Evolutionary conservation across 2,329 filamentous ascomycete species (phyloP).

Genomic region (Aspergillus quadricinctus): DNA sequence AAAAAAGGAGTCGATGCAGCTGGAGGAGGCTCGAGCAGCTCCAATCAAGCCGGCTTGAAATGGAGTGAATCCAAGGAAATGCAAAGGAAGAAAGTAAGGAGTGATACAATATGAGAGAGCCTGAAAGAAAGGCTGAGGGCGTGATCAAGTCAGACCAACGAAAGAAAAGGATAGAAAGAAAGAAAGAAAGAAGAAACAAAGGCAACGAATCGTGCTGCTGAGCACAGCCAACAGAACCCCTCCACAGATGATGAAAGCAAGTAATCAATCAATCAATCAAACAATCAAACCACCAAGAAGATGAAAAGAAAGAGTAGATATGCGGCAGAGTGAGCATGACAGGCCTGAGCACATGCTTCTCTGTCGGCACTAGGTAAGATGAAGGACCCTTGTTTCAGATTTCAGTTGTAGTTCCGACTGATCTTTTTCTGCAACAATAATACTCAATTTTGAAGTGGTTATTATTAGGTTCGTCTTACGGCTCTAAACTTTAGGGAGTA

Average conservation of each 20-base stretch:
- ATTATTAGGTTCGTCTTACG: not conserved
- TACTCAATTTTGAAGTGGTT: not conserved
- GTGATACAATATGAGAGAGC: not conserved
- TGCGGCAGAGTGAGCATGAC: not conserved
- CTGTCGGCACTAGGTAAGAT: slow-evolving; percentile 2
- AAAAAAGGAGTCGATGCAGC: not conserved
- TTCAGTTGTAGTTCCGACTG: not conserved
- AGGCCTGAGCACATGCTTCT: not conserved
- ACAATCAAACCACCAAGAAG: not conserved
- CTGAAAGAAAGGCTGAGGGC: slow-evolving; percentile 1
- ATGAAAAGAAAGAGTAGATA: not conserved
- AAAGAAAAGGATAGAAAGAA: slow-evolving; percentile 1
- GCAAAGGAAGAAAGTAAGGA: slow-evolving; percentile 2
- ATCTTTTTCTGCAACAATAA: not conserved
- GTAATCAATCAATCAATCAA: not conserved
- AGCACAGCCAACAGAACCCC: not conserved
- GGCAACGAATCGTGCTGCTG: not conserved
- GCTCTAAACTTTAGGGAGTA: not conserved
- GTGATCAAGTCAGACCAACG: not conserved
- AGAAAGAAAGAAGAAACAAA: not conserved
- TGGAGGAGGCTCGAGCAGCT: slow-evolving; percentile 2
- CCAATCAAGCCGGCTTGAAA: not conserved
- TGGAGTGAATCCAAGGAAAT: not conserved
- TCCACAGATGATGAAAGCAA: not conserved
- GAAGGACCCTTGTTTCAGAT: slow-evolving; percentile 13